Conservation (phyloP, 2,329 filamentous ascomycete genomes). For the Fusarium decemcellulare region DNA sequence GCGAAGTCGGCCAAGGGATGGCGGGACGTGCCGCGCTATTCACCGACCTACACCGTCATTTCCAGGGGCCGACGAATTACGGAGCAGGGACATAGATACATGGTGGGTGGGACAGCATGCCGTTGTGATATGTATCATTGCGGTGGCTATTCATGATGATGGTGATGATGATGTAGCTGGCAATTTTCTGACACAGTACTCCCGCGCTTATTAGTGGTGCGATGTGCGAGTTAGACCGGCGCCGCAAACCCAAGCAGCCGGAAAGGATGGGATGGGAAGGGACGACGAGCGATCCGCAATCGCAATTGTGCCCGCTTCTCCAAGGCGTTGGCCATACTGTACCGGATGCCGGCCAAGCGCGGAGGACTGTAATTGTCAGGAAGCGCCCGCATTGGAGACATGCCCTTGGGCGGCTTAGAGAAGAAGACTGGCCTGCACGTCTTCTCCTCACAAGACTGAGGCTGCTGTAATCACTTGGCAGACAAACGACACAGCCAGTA, state of each 20-base stretch:
- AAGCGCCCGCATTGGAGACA: constrained; percentile 17
- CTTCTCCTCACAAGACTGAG: constrained; percentile 9
- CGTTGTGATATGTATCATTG: constrained; percentile 15
- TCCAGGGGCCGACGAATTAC: constrained; percentile 12
- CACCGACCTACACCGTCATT: constrained; percentile 22
- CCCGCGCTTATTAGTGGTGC: background rate
- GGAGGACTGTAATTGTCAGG: background rate
- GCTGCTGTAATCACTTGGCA: no score
- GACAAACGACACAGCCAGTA: background rate
- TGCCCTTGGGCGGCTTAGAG: background rate
- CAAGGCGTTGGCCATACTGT: background rate
- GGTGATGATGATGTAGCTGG: constrained; percentile 9
- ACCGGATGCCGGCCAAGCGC: background rate
- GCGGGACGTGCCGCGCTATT: constrained; percentile 13
- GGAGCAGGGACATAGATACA: background rate
- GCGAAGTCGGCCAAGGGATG: constrained; percentile 8
- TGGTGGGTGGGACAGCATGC: constrained; percentile 11
- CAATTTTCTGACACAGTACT: background rate
- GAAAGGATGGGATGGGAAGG: constrained; percentile 16
- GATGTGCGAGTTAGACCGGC: background rate
- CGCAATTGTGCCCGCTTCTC: constrained; percentile 2
- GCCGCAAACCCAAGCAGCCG: constrained; percentile 15
- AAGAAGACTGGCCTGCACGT: constrained; percentile 1
- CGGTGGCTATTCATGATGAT: constrained; percentile 4
- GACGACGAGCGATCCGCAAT: background rate